phyloP scores from a whole-genome alignment of 495 filamentous ascomycete species.

The Neohortaea acidophila region DNA sequence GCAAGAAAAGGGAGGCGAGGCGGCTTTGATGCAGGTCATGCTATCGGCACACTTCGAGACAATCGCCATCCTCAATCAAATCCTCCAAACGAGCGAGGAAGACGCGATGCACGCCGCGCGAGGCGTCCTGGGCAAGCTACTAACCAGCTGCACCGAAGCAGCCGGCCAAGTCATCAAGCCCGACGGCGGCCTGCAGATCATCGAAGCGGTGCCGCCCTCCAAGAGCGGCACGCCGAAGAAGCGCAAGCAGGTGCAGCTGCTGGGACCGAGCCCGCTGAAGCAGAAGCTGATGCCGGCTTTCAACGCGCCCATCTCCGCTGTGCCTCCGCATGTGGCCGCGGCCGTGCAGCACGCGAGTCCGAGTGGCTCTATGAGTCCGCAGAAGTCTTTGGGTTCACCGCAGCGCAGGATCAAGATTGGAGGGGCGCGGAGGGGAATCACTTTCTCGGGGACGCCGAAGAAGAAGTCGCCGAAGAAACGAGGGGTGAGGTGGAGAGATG shows the following conservation, averaged over 20 bases:
- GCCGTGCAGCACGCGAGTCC: slow-evolving; percentile 28
- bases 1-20: slow-evolving; percentile 68
- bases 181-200: slow-evolving; percentile 54
- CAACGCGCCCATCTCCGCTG: slow-evolving; percentile 8
- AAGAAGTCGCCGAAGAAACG: slow-evolving; percentile 53
- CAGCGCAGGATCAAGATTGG: slow-evolving; percentile 52
- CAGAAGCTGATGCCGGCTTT: slow-evolving; percentile 8
- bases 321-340: slow-evolving; percentile 23
- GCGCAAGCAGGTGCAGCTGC: slow-evolving; percentile 41
- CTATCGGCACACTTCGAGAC: slow-evolving; percentile 86
- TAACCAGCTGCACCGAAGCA: slow-evolving; percentile 56
- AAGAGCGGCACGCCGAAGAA: slow-evolving; percentile 59
- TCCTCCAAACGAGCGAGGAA: slow-evolving; percentile 63
- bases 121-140: slow-evolving; percentile 59
- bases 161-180: slow-evolving; percentile 78
- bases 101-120: slow-evolving; percentile 72
- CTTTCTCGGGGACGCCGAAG: slow-evolving; percentile 58
- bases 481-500: slow-evolving; percentile 83
- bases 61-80: slow-evolving; percentile 61
- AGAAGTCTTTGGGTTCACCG: slow-evolving; percentile 51
- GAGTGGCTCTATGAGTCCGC: slow-evolving; percentile 33
- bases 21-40: slow-evolving; percentile 60
- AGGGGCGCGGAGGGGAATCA: slow-evolving; percentile 57
- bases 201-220: slow-evolving; percentile 49
- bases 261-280: slow-evolving; percentile 26